phyloP scores from a whole-genome alignment of 768 basidiomycete genomes.

The Wakefieldia striispora region DNA sequence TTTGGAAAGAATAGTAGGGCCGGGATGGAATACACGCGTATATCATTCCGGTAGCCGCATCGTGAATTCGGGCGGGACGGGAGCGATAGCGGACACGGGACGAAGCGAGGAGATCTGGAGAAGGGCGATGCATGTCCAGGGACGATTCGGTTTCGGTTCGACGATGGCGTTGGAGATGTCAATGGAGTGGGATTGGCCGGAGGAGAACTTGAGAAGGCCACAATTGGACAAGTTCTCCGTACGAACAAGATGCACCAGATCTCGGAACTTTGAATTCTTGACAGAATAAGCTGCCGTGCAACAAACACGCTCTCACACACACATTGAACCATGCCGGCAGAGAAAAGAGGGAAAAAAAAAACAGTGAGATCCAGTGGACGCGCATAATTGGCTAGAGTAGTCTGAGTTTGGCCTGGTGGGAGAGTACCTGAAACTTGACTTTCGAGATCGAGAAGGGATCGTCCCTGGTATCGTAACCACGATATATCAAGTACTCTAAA shows the following conservation, averaged over 20 bases:
- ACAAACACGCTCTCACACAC: constrained; percentile 13
- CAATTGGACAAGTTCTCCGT: constrained; percentile 26
- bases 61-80: constrained; percentile 28
- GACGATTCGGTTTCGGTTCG: constrained; percentile 24
- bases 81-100: constrained; percentile 28
- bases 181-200: constrained; percentile 30
- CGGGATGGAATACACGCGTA: constrained; percentile 34
- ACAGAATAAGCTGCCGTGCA: constrained; percentile 9
- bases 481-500: constrained; percentile 35
- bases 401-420: constrained; percentile 25
- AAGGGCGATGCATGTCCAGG: constrained; percentile 24
- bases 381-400: constrained; percentile 24
- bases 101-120: constrained; percentile 25
- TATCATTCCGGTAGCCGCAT: constrained; percentile 35
- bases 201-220: constrained; percentile 24
- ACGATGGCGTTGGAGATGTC: constrained; percentile 34
- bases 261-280: constrained; percentile 16
- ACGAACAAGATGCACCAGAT: constrained; percentile 23
- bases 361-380: constrained; percentile 21
- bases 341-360: constrained; percentile 11
- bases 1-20: constrained; percentile 33
- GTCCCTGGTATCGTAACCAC: constrained; percentile 35
- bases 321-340: constrained; percentile 25
- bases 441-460: constrained; percentile 38
- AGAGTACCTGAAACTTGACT: constrained; percentile 36